Conservation (phyloP, 75 land plant species). For the Azolla pinnata region DNA sequence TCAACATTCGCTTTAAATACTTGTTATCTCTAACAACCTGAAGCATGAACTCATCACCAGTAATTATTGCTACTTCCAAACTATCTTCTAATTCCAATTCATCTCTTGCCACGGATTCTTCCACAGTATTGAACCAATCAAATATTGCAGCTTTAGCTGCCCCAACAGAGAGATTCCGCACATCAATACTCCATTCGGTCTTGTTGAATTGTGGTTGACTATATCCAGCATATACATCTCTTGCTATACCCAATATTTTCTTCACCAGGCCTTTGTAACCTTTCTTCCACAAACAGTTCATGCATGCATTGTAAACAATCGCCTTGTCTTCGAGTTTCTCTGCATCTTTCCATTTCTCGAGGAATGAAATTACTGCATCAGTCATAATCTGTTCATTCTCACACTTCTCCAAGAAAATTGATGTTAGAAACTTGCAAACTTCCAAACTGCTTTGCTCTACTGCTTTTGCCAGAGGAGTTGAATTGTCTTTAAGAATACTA, state of each 20-base stretch:
- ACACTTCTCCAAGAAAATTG: background rate
- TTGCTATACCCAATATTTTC: background rate
- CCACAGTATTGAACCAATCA: background rate
- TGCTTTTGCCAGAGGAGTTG: slow-evolving; percentile 18
- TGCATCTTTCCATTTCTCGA: slow-evolving; percentile 2
- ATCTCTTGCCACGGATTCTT: background rate
- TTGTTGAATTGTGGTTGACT: background rate
- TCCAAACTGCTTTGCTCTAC: slow-evolving; percentile 18
- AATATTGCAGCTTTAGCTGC: slow-evolving; percentile 2
- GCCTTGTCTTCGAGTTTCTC: background rate
- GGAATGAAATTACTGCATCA: background rate
- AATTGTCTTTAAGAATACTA: slow-evolving; percentile 5
- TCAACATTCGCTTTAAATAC: background rate
- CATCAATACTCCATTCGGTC: slow-evolving; percentile 4
- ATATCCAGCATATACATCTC: slow-evolving; percentile 1
- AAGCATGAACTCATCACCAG: slow-evolving; percentile 1
- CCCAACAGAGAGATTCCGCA: background rate
- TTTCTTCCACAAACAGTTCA: slow-evolving; percentile 3
- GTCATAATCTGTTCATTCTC: background rate
- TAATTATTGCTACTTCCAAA: background rate
- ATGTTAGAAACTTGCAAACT: slow-evolving; percentile 9
- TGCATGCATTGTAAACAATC: slow-evolving; percentile 3
- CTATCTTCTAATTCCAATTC: background rate
- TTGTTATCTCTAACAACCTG: background rate
- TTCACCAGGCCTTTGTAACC: background rate